A percentile compares a stretch with the other conserved stretches of the same genome.
These are phyloP conservation scores for Amborella trichopoda DNA, from an alignment of 164 flowering plant species.

Conservation along the genomic window DNA sequence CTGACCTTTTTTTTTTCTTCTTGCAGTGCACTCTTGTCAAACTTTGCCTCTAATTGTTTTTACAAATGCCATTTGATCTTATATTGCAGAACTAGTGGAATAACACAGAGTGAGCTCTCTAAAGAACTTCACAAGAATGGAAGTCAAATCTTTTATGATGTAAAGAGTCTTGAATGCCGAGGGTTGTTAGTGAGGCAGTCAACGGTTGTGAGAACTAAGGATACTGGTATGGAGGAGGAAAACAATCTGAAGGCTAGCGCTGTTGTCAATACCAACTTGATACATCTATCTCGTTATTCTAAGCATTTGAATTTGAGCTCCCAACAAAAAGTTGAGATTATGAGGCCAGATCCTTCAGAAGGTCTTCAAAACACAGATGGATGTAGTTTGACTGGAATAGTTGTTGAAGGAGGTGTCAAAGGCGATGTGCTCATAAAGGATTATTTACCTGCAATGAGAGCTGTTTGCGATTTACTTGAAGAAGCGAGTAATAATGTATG, in stretches of 20 bases:
- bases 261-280: slow-evolving; percentile 50
- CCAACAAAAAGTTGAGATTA: slow-evolving; percentile 73
- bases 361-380: slow-evolving; percentile 17
- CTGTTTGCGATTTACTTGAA: slow-evolving; percentile 75
- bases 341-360: slow-evolving; percentile 28
- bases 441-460: slow-evolving; percentile 62
- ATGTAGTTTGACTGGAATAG: slow-evolving; percentile 15
- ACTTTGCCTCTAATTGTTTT: too few species aligned
- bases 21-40: too few species aligned
- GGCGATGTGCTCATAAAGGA: slow-evolving; percentile 61
- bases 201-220: slow-evolving; percentile 54
- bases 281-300: slow-evolving; percentile 68
- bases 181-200: slow-evolving; percentile 67
- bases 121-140: slow-evolving; percentile 60
- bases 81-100: slow-evolving; percentile 54
- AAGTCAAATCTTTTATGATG: slow-evolving; percentile 54
- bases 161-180: slow-evolving; percentile 60
- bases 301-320: slow-evolving; percentile 38
- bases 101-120: slow-evolving; percentile 71
- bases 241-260: slow-evolving; percentile 20
- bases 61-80: too few species aligned
- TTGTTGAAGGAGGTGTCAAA: slow-evolving; percentile 21
- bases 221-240: slow-evolving; percentile 27
- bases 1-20: too few species aligned
- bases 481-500: slow-evolving; percentile 68